Evolutionary conservation across 768 basidiomycete genomes (phyloP).

Genomic region (Albatrellus ellisii): DNA sequence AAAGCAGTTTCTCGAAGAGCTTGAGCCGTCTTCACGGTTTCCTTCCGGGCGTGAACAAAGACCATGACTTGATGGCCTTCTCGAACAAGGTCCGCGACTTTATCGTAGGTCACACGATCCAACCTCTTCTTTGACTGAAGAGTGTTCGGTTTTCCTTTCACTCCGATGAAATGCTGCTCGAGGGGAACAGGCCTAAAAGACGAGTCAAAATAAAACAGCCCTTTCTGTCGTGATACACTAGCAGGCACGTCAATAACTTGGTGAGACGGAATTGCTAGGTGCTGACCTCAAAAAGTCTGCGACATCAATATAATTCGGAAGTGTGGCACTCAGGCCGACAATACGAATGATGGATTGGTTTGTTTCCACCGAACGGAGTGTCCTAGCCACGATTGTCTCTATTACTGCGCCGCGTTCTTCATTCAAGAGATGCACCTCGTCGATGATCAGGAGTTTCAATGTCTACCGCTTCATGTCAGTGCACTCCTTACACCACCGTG

Average conservation of each 20-base stretch:
- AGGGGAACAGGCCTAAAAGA: constrained; percentile 94
- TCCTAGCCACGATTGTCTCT: constrained; percentile 94
- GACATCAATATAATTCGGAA: constrained; percentile 95
- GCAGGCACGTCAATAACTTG: constrained; percentile 1
- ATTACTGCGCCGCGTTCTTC: constrained; percentile 98
- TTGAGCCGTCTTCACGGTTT: constrained; percentile 88
- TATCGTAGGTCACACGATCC: constrained; percentile 80
- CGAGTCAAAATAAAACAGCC: constrained; percentile 95
- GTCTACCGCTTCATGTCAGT: constrained; percentile 32
- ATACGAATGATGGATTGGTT: constrained; percentile 94
- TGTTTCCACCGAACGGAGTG: constrained; percentile 90
- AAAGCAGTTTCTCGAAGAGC: constrained; percentile 66
- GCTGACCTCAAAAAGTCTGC: constrained; percentile 82
- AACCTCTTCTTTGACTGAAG: constrained; percentile 66
- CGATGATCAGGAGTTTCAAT: constrained; percentile 90
- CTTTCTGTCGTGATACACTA: constrained; percentile 77
- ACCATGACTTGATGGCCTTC: constrained; percentile 99
- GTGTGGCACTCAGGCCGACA: constrained; percentile 89
- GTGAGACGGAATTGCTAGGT: neutral
- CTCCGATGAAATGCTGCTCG: constrained; percentile 93
- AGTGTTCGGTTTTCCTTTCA: constrained; percentile 79
- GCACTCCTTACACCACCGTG: too few relatives aligned
- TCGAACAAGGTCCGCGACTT: constrained; percentile 78
- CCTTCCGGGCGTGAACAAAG: constrained; percentile 96
- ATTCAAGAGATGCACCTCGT: constrained; percentile 93